Evolutionary conservation across 2,329 filamentous ascomycete genomes (phyloP), one percentile per base, ranked within the genome.

Genomic region (Paraphoma chrysanthemicola): DNA sequence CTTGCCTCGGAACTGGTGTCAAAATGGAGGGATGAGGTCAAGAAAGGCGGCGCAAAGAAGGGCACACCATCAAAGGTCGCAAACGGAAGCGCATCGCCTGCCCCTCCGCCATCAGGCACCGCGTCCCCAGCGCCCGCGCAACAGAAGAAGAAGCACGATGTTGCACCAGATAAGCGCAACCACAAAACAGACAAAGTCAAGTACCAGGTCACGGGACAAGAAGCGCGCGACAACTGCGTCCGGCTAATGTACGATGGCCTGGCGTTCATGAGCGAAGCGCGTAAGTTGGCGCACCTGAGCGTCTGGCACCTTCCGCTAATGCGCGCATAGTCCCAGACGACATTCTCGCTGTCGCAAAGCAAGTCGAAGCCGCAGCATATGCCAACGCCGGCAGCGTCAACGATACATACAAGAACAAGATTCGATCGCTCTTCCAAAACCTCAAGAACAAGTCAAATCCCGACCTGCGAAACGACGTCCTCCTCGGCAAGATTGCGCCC

Each of bases 221-320:
- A 83, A 54, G 85, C 86, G 17, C 90, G 95, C 56, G 91, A 98
- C 80, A 90, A 88, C 72, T 96, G 91, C 76, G 88, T 97, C 60
- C 93, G 92, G 48, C 85, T 99, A 43, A 86, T 99, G 77, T 99
- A 98, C 81, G 95, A 99, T 70, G 95, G 93, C 14, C 84, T 99
- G 61, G 93, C 90, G 45, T 85, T 87, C 54, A 90, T 90, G 76
- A 86, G 90, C 29, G 74, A 81, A 59, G 81, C 82, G 49, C 60
- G 79, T 81, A 72, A 66, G 78, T 72, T 33, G 17, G 16, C 6
- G 14, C 48, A 44, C 18, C 2, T 38, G 23, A 38, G 12, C 17
- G 23, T 51, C 18, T 23, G 72, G 70, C 14, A 41, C 9, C 16
- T 43, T 44, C 17, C 47, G n/a, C 60, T 69, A 54, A 70, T 51